Evolutionary conservation across 306 rosid genomes (phyloP), one percentile per base, ranked within the genome.

Genomic region (Spatholobus suberectus): DNA sequence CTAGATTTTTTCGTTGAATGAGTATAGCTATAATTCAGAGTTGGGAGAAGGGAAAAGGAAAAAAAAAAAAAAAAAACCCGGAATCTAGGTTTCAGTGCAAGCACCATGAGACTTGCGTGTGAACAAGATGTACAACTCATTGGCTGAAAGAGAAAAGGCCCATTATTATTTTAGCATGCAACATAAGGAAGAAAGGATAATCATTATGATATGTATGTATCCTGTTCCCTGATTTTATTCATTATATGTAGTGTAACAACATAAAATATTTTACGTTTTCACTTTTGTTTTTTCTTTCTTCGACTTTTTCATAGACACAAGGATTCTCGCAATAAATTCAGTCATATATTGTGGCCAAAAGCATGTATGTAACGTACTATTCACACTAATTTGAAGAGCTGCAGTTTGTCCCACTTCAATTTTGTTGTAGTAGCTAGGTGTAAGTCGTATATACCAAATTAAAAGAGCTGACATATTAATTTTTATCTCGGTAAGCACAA

Each of bases 81-180:
- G 77, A 70, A 54, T 77, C 77, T 87, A 81, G 88, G 51, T 87
- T 87, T 81, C 86, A 84, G 88, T 79, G 85, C 81, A 82, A 88
- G 47, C 68, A 70, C 70, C 71, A 63, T 65, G 77, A 66, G 73
- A 40, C 74, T 77, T 78, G 83, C 77, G 88, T 88, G 90, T 88
- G 90, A 88, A 88, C 87, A 75, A 82, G 87, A 24, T 84, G 46
- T 71, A 79, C 10, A 74, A 62, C 49, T 85, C 62, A 70, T 83
- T 73, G 86, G 87, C 83, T 85, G 77, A 74, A 83, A 83, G 61
- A 73, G 57, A 79, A 86, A 83, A 82, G 90, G 85, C 29, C 46
- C 79, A 86, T 88, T 61, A 83, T 86, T 88, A 81, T 78, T 83
- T 80, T 86, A 83, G 86, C 91, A 86, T 86, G 91, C 84, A 88